Evolutionary conservation across 768 basidiomycete genomes (phyloP), one percentile per base, ranked within the genome.

Genomic region (Serendipita indica): DNA sequence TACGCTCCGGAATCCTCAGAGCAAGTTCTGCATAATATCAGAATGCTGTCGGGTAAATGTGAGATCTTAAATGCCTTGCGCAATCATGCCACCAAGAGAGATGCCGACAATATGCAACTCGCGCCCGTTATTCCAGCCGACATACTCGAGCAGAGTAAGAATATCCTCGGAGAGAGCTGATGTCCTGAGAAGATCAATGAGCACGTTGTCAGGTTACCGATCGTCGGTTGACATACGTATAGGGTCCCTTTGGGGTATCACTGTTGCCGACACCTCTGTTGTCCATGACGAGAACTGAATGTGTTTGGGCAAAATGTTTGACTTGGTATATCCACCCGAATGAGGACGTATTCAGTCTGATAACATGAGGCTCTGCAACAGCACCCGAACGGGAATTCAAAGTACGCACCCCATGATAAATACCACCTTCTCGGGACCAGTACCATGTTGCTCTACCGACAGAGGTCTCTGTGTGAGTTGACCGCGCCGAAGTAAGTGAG

Each of bases 201-300:
- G 39, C 0, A 6, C 1, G 14, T 4, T 1, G 14, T 62, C n/a
- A 43, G 13, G 43, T 14, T 49, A 54, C 39, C 16, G n/a, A 57
- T 14, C 43, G 2, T 57, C 25, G n/a, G n/a, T 32, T 27, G 27
- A 73, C 79, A 60, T 65, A 89, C 86, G 83, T 77, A 70, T 89
- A 90, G 0, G 86, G 86, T 1, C 87, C 89, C 41, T 73, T 69
- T 0, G 87, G 87, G 39, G 79, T 73, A 3, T 75, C 78, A 30
- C 83, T 86, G 67, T 86, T 78, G 4, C 89, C 89, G 3, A 86
- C 86, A 1, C 89, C 89, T 33, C 89, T 77, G 67, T 91, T 89
- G 69, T 90, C 89, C 65, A 90, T 89, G 3, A 87, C 84, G 1
- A 90, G 72, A 12, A 79, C 71, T 0, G 79, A 75, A 64, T 83